Evolutionary conservation across 2,329 filamentous ascomycete genomes (phyloP).

Genomic region (Colletotrichum sp.): DNA sequence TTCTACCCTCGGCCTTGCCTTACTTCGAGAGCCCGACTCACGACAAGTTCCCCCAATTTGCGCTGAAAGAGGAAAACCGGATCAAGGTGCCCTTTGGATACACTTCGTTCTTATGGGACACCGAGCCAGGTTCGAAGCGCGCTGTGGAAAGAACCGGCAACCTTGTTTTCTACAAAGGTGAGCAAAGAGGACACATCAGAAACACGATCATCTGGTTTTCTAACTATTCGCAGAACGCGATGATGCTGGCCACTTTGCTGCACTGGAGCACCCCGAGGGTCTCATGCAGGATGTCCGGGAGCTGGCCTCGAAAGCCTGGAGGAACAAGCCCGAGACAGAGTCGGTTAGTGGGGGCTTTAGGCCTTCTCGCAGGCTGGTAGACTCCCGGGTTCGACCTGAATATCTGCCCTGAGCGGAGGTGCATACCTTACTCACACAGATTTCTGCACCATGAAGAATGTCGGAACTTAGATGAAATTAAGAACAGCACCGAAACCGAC

Average conservation of each 20-base stretch:
- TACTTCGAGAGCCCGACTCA: constrained; percentile 21
- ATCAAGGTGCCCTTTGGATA: constrained; percentile 23
- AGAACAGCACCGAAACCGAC: not conserved
- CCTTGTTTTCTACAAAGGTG: constrained; percentile 23
- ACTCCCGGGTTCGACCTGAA: not conserved
- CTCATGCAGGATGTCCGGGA: constrained; percentile 4
- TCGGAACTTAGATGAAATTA: not conserved
- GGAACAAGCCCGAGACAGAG: not conserved
- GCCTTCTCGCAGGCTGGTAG: not conserved
- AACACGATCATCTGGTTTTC: not conserved
- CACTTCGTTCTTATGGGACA: constrained; percentile 21
- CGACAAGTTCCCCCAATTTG: constrained; percentile 17
- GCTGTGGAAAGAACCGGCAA: constrained; percentile 21
- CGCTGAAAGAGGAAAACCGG: constrained; percentile 16
- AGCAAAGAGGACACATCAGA: not conserved
- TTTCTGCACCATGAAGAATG: not conserved
- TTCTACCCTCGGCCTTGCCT: constrained; percentile 23
- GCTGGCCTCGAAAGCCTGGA: not conserved
- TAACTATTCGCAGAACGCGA: constrained; percentile 14
- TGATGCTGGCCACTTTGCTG: constrained; percentile 23
- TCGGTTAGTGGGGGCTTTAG: not conserved
- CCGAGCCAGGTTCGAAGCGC: constrained; percentile 13
- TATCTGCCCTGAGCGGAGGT: not conserved
- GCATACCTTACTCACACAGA: not conserved
- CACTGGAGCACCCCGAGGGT: constrained; percentile 18